Evolutionary conservation across 768 basidiomycete species (phyloP).

Genomic region (Jaapia argillacea): DNA sequence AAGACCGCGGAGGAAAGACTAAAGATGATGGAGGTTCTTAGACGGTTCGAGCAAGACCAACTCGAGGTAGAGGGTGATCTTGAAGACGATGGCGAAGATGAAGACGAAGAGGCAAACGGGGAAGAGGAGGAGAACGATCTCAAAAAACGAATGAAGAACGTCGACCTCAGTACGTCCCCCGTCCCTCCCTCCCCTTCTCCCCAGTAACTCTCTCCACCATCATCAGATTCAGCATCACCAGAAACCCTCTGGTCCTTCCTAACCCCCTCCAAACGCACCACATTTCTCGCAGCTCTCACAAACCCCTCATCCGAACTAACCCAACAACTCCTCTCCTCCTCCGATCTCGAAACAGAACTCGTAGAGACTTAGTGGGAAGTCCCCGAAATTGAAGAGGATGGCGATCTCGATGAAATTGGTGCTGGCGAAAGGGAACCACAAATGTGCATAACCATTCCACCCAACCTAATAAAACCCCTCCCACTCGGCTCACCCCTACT

Average conservation of each 20-base stretch:
- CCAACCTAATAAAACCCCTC: slow-evolving; percentile 27
- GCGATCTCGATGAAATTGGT: slow-evolving; percentile 35
- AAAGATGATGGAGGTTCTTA: slow-evolving; percentile 62
- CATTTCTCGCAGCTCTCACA: slow-evolving; percentile 47
- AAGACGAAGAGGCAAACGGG: slow-evolving; percentile 19
- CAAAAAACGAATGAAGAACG: slow-evolving; percentile 34
- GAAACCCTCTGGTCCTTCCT: slow-evolving; percentile 55
- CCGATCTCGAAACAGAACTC: slow-evolving; percentile 39
- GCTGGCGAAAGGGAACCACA: slow-evolving; percentile 3
- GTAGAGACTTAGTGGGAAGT: slow-evolving; percentile 70
- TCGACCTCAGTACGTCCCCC: slow-evolving; percentile 50
- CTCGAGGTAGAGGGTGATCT: slow-evolving; percentile 24
- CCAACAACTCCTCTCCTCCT: slow-evolving; percentile 47
- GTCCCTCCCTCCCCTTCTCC: not conserved
- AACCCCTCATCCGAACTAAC: slow-evolving; percentile 56
- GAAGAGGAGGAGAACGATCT: slow-evolving; percentile 32
- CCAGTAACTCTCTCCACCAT: not conserved
- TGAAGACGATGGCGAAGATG: slow-evolving; percentile 21
- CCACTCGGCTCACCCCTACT: slow-evolving; percentile 31
- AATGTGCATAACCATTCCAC: slow-evolving; percentile 27
- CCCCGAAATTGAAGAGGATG: slow-evolving; percentile 31
- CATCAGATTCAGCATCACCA: slow-evolving; percentile 41
- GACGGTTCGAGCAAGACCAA: slow-evolving; percentile 59
- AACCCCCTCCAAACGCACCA: slow-evolving; percentile 45
- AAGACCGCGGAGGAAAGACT: slow-evolving; percentile 46